Conservation (phyloP, 78 protist species). For the Dictyostelium brefeldianum region DNA sequence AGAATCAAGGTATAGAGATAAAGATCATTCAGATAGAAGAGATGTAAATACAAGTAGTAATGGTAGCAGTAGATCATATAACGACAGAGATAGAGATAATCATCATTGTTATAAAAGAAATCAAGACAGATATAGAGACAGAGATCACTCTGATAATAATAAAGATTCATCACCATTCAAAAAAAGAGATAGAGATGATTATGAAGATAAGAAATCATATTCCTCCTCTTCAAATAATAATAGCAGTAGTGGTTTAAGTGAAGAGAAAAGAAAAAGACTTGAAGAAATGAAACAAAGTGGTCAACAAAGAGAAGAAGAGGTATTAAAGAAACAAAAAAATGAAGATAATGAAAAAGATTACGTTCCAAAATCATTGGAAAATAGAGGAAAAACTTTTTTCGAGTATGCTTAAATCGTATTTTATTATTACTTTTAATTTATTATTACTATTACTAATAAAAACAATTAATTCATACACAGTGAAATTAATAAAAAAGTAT, state of each 20-base stretch:
- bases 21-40: neutral
- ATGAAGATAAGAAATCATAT: neutral
- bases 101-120: neutral
- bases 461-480: neutral
- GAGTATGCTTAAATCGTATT: slow-evolving; percentile 7
- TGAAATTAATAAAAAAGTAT: slow-evolving; percentile 31
- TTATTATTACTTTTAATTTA: neutral
- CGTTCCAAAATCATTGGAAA: slow-evolving; percentile 45
- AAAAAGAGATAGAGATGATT: slow-evolving; percentile 30
- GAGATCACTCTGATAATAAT: slow-evolving; percentile 9
- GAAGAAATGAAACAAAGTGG: slow-evolving; percentile 61
- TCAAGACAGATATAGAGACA: slow-evolving; percentile 54
- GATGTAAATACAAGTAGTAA: neutral
- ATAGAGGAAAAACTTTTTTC: slow-evolving; percentile 54
- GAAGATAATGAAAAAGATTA: slow-evolving; percentile 10
- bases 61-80: neutral
- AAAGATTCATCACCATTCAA: neutral
- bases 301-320: slow-evolving; percentile 28
- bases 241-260: neutral
- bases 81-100: neutral
- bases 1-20: neutral
- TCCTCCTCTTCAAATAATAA: slow-evolving; percentile 1
- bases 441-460: neutral
- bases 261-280: slow-evolving; percentile 49
- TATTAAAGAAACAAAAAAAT: slow-evolving; percentile 12